Percentiles rank a stretch among this genome's conserved stretches.
These are phyloP conservation scores for Yarrowia sp. DNA, from an alignment of 805 yeast species.

Conservation along the genomic window DNA sequence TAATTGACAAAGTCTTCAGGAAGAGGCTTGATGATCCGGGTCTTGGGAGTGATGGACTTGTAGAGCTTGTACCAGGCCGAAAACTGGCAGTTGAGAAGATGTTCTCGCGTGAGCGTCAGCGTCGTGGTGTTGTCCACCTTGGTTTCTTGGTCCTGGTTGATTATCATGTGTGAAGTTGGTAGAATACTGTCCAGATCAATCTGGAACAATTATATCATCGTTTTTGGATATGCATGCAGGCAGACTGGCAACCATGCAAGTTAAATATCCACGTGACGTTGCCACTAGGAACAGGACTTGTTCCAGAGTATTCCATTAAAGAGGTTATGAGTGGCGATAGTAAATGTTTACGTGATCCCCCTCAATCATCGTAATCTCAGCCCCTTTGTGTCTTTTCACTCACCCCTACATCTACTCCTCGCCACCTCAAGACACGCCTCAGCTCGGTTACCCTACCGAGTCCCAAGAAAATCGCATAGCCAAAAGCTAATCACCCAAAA, in stretches of 20 bases:
- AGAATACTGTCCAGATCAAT: no score
- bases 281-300: background rate
- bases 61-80: constrained; percentile 60
- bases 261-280: background rate
- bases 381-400: no score
- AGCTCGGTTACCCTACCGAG: constrained; percentile 9
- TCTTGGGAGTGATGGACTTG: constrained; percentile 47
- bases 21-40: constrained; percentile 53
- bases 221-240: background rate
- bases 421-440: background rate
- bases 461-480: constrained; percentile 20
- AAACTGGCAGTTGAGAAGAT: constrained; percentile 51
- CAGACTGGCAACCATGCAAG: background rate
- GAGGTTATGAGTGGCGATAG: no score
- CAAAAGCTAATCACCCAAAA: constrained; percentile 26
- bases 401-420: no score
- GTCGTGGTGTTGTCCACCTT: background rate
- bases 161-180: no score
- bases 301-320: constrained; percentile 7
- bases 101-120: constrained; percentile 31
- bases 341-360: background rate
- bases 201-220: background rate
- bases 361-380: background rate
- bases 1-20: constrained; percentile 59
- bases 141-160: background rate